Base-by-base conservation (phyloP, 202 grass and related monocot genomes). In the Carex sylvatica region DNA sequence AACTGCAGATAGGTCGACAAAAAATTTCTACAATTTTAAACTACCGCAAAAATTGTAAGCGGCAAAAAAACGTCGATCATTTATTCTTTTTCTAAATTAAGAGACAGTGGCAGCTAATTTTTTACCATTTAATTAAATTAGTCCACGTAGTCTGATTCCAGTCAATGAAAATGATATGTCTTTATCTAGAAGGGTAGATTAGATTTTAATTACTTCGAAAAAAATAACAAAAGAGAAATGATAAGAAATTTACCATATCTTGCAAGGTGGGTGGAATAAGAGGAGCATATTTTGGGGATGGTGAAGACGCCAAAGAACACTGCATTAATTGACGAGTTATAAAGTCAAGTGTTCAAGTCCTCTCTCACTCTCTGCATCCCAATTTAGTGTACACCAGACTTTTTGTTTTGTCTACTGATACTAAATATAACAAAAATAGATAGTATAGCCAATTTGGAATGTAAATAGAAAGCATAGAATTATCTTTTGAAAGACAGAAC, bases 241-340 rank as follows among this genome's bases (percentile, higher is more conserved):
- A 65, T 4, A 65, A 30, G 10, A 66, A 82, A 79, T 85, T 80
- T 83, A 96, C 96, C 96, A 65, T 93, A 96, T 92, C 89, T 90
- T 72, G 91, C 91, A 80, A 96, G 79, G 83, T 96, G 93, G 71
- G 83, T 88, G 67, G 97, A 96, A 81, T 96, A 96, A 80, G 97
- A 92, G 28, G 89, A 92, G 89, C 89, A 99, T 24, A 93, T 84
- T 85, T 93, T 99, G 13, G 97, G 97, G 65, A 96, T 82, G 64
- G 91, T 94, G 89, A 99, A 99, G 75, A 96, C 76, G 61, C 97
- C 97, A 86, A 99, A 99, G 74, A 99, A 99, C 60, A 83, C 92
- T 95, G 86, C 89, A 89, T 78, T 47, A 40, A 80, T 59, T 59
- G 40, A 60, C 63, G 83, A 70, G 79, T 58, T 75, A 35, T 22